phyloP scores from a whole-genome alignment of 1,284 basidiomycete species.

The Golubevia pallescens region DNA sequence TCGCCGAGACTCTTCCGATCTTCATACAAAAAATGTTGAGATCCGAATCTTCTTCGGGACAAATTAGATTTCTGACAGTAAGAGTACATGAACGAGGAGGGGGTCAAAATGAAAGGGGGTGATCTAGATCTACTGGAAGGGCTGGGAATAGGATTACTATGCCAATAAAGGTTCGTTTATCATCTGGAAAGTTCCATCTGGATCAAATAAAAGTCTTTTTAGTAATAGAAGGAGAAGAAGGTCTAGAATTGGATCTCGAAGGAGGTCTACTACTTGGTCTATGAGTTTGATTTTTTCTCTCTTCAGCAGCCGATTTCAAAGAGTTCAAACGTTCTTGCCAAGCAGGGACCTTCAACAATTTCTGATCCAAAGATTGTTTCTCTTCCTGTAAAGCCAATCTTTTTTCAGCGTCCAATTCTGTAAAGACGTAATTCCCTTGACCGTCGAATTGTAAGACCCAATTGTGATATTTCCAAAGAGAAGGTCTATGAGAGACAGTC shows the following conservation, averaged over 20 bases:
- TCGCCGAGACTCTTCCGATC: too few relatives aligned
- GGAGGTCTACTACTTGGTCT: background rate
- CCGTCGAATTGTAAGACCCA: constrained; percentile 58
- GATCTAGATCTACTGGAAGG: too few relatives aligned
- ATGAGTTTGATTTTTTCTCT: background rate
- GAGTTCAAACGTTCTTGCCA: constrained; percentile 55
- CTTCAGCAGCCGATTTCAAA: constrained; percentile 30
- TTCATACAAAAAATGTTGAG: too few relatives aligned
- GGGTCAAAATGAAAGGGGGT: too few relatives aligned
- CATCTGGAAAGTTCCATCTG: too few relatives aligned
- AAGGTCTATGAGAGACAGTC: constrained; percentile 59
- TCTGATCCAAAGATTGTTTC: constrained; percentile 61
- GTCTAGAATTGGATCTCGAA: background rate
- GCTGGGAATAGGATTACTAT: too few relatives aligned
- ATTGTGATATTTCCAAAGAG: constrained; percentile 62
- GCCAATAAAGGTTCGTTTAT: too few relatives aligned
- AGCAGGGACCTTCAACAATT: constrained; percentile 46
- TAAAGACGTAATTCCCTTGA: constrained; percentile 59
- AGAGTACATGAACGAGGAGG: too few relatives aligned
- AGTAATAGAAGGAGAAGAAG: too few relatives aligned
- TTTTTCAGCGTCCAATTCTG: constrained; percentile 58
- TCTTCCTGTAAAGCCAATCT: constrained; percentile 59
- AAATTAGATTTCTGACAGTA: too few relatives aligned
- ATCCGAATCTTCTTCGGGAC: too few relatives aligned
- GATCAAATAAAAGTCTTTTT: too few relatives aligned